Evolutionary conservation across 805 yeast genomes (phyloP).

Genomic region (Ogataea dorogensis): DNA sequence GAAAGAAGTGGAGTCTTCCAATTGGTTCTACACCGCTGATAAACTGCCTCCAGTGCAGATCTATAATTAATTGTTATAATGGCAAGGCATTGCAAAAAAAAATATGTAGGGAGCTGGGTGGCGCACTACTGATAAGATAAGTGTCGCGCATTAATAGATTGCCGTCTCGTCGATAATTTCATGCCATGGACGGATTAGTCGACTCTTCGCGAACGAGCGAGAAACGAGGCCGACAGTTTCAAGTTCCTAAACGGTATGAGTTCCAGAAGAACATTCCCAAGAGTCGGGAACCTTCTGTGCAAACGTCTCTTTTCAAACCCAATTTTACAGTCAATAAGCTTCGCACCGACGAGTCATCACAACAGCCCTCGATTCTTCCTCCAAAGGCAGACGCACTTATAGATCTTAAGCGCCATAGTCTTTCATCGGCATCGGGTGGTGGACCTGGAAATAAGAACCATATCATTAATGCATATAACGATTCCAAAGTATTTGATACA

Average conservation of each 20-base stretch:
- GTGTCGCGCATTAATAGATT: conserved; percentile 2
- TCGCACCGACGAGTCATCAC: conserved; percentile 16
- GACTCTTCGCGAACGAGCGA: conserved; percentile 14
- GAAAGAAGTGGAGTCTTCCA: conserved; percentile 82
- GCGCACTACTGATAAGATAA: conserved; percentile 14
- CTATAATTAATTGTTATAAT: conserved; percentile 52
- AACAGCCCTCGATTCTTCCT: conserved; percentile 5
- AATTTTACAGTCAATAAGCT: conserved; percentile 17
- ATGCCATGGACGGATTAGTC: conserved; percentile 7
- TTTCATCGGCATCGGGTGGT: conserved; percentile 17
- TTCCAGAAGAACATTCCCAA: conserved; percentile 25
- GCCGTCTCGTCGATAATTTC: conserved; percentile 1
- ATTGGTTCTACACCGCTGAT: conserved; percentile 95
- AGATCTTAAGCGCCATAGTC: conserved; percentile 25
- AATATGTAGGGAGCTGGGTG: neutral
- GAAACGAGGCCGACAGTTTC: conserved; percentile 30
- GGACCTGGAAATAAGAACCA: conserved; percentile 13
- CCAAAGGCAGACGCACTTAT: conserved; percentile 4
- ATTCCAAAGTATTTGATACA: conserved; percentile 30
- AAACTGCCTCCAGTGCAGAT: conserved; percentile 94
- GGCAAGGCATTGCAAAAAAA: conserved; percentile 8
- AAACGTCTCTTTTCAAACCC: conserved; percentile 15
- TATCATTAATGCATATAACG: conserved; percentile 29
- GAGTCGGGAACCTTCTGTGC: conserved; percentile 18
- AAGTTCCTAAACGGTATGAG: conserved; percentile 31